Base-by-base conservation (phyloP, 371 early-diverging fungal species). In the Mucor indicus region DNA sequence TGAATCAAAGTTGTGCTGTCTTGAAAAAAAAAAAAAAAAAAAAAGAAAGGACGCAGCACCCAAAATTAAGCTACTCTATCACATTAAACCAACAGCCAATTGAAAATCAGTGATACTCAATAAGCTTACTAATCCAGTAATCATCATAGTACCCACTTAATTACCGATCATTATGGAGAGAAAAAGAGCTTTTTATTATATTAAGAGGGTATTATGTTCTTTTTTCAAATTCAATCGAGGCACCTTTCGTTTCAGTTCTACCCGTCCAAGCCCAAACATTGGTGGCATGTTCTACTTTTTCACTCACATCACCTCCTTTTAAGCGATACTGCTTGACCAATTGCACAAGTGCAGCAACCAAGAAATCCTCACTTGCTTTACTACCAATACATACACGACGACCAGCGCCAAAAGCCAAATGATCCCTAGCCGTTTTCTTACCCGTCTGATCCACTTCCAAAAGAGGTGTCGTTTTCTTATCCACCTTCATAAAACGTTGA, bases 391-490 rank as follows among this genome's bases (percentile, higher is more conserved):
- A 67, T 11, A 48, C 50, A 33, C 67, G 67, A 42, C 63, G 59
- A 24, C 67, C 67, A 44, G 67, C 60, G 39, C 67, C 67, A 35
- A 67, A 67, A 9, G 67, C 67, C 50, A 67, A 43, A 51, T 62
- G 63, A 51, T 67, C 67, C 2, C 50, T 43, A 7, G 55, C 60
- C 13, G 48, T 31, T 19, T 50, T 53, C n/a, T 53, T 53, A 8
- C 44, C 59, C 0, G 49, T 48, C 12, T 38, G 19, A 21, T 29
- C 47, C 15, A 12, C 30, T 29, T 29, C 12, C 21, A 62, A 37
- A 2, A 62, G 35, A 0, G 57, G 32, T 0, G 44, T 37, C 16
- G 25, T 52, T 38, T 53, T 41, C 15, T 51, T 49, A 2, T 60
- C 48, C 5, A 57, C 46, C 21, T 50, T 30, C 21, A 60, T 37